These are phyloP conservation scores for Galerina sulciceps DNA, from an alignment of 768 basidiomycete genomes.

Conservation along the genomic window DNA sequence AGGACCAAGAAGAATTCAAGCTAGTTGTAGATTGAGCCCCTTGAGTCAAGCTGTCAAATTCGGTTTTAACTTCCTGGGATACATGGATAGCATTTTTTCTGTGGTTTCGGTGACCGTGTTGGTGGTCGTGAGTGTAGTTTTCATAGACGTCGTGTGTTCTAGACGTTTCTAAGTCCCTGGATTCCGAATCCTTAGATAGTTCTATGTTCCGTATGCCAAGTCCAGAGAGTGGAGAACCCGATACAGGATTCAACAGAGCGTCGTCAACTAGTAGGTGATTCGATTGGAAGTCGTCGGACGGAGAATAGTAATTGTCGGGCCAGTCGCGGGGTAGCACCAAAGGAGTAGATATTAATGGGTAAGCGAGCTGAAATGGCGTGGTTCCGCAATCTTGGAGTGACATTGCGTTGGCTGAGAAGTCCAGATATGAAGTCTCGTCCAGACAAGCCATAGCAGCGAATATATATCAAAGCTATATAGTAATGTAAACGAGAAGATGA, in stretches of 20 bases:
- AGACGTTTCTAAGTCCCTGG: slow-evolving; percentile 2
- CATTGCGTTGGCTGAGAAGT: slow-evolving; percentile 15
- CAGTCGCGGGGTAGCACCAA: slow-evolving; percentile 27
- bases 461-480: slow-evolving; percentile 15
- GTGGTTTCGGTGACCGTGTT: slow-evolving; percentile 1
- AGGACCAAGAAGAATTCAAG: slow-evolving; percentile 25
- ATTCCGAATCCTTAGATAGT: slow-evolving; percentile 11
- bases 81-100: slow-evolving; percentile 12
- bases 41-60: not conserved
- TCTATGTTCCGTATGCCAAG: slow-evolving; percentile 34
- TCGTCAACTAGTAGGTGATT: slow-evolving; percentile 35
- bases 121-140: slow-evolving; percentile 4
- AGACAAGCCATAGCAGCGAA: slow-evolving; percentile 15
- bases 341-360: slow-evolving; percentile 22
- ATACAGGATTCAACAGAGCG: slow-evolving; percentile 6
- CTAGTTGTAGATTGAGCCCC: not conserved
- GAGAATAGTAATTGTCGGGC: slow-evolving; percentile 13
- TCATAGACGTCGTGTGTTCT: not conserved
- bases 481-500: slow-evolving; percentile 17
- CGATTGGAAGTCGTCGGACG: slow-evolving; percentile 37
- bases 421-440: slow-evolving; percentile 11
- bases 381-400: slow-evolving; percentile 2
- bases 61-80: not conserved
- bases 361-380: slow-evolving; percentile 10
- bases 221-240: slow-evolving; percentile 26